Base-by-base conservation (phyloP, 2,329 filamentous ascomycete species). In the Lithohypha guttulata region DNA sequence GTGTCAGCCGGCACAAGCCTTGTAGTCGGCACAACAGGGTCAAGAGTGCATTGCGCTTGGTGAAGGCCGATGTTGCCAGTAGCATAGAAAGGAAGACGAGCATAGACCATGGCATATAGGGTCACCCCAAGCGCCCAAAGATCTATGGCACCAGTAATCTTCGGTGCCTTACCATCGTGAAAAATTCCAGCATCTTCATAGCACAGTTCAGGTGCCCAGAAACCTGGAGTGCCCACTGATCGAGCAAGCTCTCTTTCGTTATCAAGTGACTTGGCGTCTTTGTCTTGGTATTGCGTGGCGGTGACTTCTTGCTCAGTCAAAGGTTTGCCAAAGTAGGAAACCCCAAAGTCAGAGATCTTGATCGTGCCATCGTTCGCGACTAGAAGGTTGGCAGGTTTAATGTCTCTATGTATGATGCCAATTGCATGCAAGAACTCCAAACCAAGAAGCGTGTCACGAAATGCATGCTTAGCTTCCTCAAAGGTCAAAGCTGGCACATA, bases 301-400 rank as follows among this genome's bases (percentile, higher is more conserved):
- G 30, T 28, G 13, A 28, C 30, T 52, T 93, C 84, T 38, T 82
- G 83, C 32, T 93, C 84, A 26, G 84, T 74, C 42, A 87, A 82
- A 1, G 85, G 85, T 35, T 85, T 78, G 19, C 91, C 91, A 46
- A 98, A 84, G 59, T 96, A 98, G 1, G 91, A 98, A 1, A 98
- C 91, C 21, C 91, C 91, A 64, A 98, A 98, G 56, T 98, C 91
- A 4, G 91, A 96, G 44, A 98, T 98, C 68, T 98, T 98, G 55
- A 95, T 84, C 10, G 81, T 78, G 51, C 87, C 79, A 47, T 86
- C 81, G 51, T 68, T 78, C 35, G 85, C 93, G 67, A 89, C 86
- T 5, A 98, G 69, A 5, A 98, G 70, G 59, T 98, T 98, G 30
- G 91, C 95, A 1, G 91, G 91, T 57, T 98, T 98, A 66, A 98